These are phyloP conservation scores for Alternaria ventricosa DNA, from an alignment of 2,329 filamentous ascomycete species.

Conservation along the genomic window DNA sequence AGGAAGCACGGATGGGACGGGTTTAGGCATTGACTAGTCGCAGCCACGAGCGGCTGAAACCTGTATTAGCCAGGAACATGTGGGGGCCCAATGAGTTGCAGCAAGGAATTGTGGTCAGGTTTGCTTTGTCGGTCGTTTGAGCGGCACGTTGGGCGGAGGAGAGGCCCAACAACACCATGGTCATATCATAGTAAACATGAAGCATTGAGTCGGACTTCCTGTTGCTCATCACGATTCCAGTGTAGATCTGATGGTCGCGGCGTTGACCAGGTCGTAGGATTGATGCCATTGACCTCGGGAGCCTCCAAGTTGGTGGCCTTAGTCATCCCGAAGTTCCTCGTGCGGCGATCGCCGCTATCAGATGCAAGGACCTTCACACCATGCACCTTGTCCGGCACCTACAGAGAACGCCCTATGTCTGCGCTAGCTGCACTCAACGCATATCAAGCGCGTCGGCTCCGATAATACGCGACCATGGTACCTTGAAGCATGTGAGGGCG, in stretches of 20 bases:
- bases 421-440: conserved; percentile 36
- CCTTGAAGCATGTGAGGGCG: conserved; percentile 2
- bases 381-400: conserved; percentile 31
- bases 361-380: conserved; percentile 20
- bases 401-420: conserved; percentile 25
- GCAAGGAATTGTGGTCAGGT: conserved; percentile 1
- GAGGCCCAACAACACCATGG: background rate
- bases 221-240: background rate
- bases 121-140: background rate
- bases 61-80: conserved; percentile 9
- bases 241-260: background rate
- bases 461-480: background rate
- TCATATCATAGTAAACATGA: background rate
- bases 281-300: background rate
- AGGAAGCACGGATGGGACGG: conserved; percentile 17
- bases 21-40: conserved; percentile 13
- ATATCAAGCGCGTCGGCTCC: conserved; percentile 7
- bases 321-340: conserved; percentile 21
- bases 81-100: conserved; percentile 13
- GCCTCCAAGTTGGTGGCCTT: conserved; percentile 1
- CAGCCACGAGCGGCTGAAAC: conserved; percentile 11
- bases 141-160: background rate
- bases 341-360: conserved; percentile 12
- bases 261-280: background rate
- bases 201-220: too few species aligned